A percentile compares a stretch with the other conserved stretches of the same genome.
phyloP scores from a whole-genome alignment of 2,329 filamentous ascomycete species.

The Aspergillus neotritici region DNA sequence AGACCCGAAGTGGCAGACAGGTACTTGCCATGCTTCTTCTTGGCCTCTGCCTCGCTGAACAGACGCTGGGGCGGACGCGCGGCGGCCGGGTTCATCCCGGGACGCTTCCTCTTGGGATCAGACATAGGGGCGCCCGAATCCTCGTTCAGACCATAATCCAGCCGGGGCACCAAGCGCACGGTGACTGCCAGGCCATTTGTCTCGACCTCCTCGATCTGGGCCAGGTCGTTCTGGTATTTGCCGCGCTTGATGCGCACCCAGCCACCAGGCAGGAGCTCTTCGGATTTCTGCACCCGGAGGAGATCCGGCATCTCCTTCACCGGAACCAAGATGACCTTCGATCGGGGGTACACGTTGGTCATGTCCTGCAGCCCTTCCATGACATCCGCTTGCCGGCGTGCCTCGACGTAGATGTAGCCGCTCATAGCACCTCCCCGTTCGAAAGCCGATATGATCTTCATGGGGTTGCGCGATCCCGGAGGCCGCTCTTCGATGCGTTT shows the following conservation, averaged over 20 bases:
- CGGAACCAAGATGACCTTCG: conserved; percentile 80
- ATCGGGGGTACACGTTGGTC: conserved; percentile 82
- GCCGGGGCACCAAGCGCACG: conserved; percentile 78
- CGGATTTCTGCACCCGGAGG: conserved; percentile 81
- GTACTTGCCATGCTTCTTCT: conserved; percentile 71
- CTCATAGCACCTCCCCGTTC: conserved; percentile 86
- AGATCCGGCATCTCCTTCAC: conserved; percentile 98
- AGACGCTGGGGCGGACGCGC: conserved; percentile 78
- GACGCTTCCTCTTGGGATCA: conserved; percentile 75
- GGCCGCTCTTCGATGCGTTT: conserved; percentile 77
- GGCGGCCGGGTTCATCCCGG: conserved; percentile 46
- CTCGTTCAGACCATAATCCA: conserved; percentile 87
- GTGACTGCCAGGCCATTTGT: conserved; percentile 85
- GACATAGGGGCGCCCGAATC: conserved; percentile 55
- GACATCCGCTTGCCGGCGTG: conserved; percentile 79
- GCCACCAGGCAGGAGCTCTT: conserved; percentile 75
- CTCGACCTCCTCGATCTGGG: conserved; percentile 86
- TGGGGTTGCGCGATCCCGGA: conserved; percentile 67
- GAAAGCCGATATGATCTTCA: conserved; percentile 84
- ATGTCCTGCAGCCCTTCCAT: conserved; percentile 75
- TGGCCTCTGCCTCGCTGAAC: conserved; percentile 88
- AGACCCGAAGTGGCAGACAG: conserved; percentile 50
- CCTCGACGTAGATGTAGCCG: conserved; percentile 93
- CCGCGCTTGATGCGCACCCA: conserved; percentile 83
- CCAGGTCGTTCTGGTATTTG: conserved; percentile 83